Conservation (phyloP, 2,329 filamentous ascomycete species). For the Gnomoniopsis sp. region DNA sequence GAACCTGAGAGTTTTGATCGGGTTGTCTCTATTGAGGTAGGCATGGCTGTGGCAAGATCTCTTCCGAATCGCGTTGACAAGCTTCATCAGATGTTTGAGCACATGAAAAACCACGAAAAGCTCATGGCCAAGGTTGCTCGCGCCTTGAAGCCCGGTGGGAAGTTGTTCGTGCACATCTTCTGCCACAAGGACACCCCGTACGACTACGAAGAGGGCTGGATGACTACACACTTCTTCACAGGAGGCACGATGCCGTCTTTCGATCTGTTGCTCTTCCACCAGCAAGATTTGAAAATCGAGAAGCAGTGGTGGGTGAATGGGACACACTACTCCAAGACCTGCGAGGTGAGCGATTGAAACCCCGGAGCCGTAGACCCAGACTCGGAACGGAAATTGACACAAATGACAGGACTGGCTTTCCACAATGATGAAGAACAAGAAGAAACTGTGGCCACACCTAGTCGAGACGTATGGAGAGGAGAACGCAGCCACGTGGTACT, state of each 20-base stretch:
- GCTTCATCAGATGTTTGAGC: conserved; percentile 59
- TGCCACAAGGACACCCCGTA: conserved; percentile 63
- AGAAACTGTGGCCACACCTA: conserved; percentile 60
- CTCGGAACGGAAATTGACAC: neutral
- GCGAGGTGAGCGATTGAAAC: conserved; percentile 46
- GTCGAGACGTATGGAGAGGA: conserved; percentile 63
- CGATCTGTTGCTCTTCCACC: conserved; percentile 65
- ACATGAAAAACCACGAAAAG: conserved; percentile 73
- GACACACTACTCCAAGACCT: conserved; percentile 65
- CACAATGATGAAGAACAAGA: conserved; percentile 57
- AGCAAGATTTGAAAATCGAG: conserved; percentile 56
- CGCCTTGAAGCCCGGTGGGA: conserved; percentile 59
- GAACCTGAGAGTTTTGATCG: conserved; percentile 56
- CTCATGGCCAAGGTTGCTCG: conserved; percentile 61
- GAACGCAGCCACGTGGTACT: conserved; percentile 59
- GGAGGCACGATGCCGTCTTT: conserved; percentile 69
- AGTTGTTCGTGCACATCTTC: conserved; percentile 69
- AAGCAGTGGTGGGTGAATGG: conserved; percentile 71
- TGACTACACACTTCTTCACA: conserved; percentile 71
- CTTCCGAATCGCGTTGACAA: neutral
- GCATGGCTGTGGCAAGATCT: neutral
- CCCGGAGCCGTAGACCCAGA: no score
- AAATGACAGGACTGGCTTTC: conserved; percentile 55
- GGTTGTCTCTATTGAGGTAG: conserved; percentile 61
- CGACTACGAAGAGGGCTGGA: conserved; percentile 70